Evolutionary conservation across 805 yeast species (phyloP).

Genomic region (Candida tibetensis): DNA sequence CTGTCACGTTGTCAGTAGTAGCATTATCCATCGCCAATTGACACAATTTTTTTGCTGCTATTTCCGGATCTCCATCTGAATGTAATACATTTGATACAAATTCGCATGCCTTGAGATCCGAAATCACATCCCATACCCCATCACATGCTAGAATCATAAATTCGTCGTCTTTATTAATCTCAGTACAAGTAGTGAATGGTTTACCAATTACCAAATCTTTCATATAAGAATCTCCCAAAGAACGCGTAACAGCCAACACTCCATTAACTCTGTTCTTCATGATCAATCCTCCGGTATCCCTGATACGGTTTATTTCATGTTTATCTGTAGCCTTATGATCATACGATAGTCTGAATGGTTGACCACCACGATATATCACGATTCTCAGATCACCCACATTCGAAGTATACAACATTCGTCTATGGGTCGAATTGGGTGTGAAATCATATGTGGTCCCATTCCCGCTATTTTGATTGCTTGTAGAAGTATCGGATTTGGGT

Average conservation of each 20-base stretch:
- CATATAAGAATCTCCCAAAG: constrained; percentile 91
- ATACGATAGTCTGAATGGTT: constrained; percentile 76
- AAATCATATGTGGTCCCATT: constrained; percentile 43
- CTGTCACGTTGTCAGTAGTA: constrained; percentile 90
- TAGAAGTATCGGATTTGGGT: constrained; percentile 1
- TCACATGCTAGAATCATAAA: constrained; percentile 91
- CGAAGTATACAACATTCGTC: constrained; percentile 83
- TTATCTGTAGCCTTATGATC: constrained; percentile 91
- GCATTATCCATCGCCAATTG: constrained; percentile 71
- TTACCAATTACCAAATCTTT: constrained; percentile 84
- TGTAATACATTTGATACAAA: constrained; percentile 50
- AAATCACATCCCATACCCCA: constrained; percentile 93
- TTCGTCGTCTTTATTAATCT: constrained; percentile 62
- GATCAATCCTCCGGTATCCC: constrained; percentile 78
- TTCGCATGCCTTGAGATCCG: constrained; percentile 81
- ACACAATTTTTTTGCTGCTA: constrained; percentile 67
- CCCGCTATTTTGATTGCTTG: constrained; percentile 1
- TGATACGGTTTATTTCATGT: constrained; percentile 72
- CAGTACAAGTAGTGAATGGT: constrained; percentile 90
- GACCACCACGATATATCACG: constrained; percentile 71
- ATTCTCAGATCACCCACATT: constrained; percentile 93
- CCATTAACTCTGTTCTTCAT: constrained; percentile 94
- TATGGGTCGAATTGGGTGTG: constrained; percentile 48
- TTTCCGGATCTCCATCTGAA: constrained; percentile 47
- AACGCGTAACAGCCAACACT: constrained; percentile 88